Evolutionary conservation across 176 grass and related monocot species (phyloP).

Genomic region (Echinochloa phyllopogon): DNA sequence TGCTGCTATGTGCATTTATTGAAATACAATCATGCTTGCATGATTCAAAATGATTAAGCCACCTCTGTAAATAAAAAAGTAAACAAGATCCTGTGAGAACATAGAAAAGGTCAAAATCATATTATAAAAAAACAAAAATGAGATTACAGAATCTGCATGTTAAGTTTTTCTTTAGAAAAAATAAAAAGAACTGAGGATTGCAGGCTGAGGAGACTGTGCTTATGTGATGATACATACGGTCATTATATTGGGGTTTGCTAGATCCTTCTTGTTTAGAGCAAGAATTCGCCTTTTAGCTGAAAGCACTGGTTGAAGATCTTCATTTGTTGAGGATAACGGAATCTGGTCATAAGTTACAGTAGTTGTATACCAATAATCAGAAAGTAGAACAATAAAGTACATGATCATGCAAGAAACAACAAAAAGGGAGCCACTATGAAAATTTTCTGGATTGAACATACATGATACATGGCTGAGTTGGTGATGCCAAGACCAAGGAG

Average conservation of each 20-base stretch:
- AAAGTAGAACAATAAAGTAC: conserved; percentile 20
- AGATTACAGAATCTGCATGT: neutral
- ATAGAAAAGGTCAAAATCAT: conserved; percentile 13
- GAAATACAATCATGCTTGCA: conserved; percentile 82
- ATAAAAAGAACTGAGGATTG: neutral
- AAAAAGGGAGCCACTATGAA: neutral
- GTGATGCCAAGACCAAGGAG: neutral
- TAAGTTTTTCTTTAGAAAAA: neutral
- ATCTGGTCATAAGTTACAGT: conserved; percentile 68
- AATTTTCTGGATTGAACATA: neutral
- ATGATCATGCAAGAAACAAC: neutral
- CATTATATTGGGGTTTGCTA: conserved; percentile 94
- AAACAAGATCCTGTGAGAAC: conserved; percentile 21
- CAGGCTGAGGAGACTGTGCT: conserved; percentile 18
- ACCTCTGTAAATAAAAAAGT: conserved; percentile 62
- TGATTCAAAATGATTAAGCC: conserved; percentile 77
- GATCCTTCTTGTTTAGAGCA: conserved; percentile 96
- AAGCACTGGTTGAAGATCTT: conserved; percentile 78
- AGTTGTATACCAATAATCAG: conserved; percentile 34
- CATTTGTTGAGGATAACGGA: conserved; percentile 82
- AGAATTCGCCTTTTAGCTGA: conserved; percentile 79
- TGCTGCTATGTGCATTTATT: conserved; percentile 88
- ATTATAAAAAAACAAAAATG: neutral
- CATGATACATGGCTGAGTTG: neutral
- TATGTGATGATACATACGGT: conserved; percentile 54